These are phyloP conservation scores for Fusarium torreyae DNA, from an alignment of 2,329 filamentous ascomycete genomes.

Conservation along the genomic window DNA sequence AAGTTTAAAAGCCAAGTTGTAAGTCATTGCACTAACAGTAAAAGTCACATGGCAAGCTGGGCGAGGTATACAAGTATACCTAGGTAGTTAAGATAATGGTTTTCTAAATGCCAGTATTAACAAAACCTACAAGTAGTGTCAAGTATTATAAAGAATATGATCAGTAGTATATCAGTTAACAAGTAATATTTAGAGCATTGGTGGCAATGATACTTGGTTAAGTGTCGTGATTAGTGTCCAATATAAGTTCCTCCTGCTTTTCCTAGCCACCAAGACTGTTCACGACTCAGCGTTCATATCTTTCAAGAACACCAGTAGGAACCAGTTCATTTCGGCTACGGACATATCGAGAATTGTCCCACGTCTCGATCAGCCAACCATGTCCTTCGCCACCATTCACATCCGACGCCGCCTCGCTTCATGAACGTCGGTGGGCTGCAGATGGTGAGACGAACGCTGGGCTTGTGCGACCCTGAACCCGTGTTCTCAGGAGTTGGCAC, in stretches of 20 bases:
- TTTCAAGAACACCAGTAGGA: not conserved
- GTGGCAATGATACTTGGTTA: not conserved
- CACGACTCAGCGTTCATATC: not conserved
- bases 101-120: not conserved
- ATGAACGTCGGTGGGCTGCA: constrained; percentile 36
- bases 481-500: not conserved
- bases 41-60: not conserved
- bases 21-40: not conserved
- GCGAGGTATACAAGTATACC: not conserved
- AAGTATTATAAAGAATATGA: not conserved
- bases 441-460: constrained; percentile 35
- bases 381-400: constrained; percentile 10
- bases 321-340: constrained; percentile 32
- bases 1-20: not conserved
- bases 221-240: not conserved
- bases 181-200: not conserved
- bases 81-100: not conserved
- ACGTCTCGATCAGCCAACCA: constrained; percentile 27
- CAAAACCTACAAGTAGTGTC: not conserved
- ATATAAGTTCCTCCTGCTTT: not conserved
- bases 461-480: constrained; percentile 28
- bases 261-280: not conserved
- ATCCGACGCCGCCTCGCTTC: constrained; percentile 44
- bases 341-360: constrained; percentile 22
- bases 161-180: not conserved